Percentiles rank a stretch among this genome's conserved stretches.
Conservation (phyloP, 352 stramenopile species). For the Pythium monospermum region DNA sequence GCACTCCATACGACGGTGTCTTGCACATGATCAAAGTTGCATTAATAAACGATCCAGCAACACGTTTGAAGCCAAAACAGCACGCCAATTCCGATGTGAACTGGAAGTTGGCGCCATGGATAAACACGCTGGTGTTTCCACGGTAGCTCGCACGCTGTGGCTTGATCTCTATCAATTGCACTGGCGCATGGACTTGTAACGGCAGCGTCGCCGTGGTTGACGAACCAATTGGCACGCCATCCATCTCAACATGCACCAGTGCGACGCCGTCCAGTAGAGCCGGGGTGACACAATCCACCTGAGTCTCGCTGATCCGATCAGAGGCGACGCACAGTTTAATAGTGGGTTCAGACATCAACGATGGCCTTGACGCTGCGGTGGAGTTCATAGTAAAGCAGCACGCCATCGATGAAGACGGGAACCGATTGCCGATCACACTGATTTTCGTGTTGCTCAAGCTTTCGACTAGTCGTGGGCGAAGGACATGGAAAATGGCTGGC, state of each 20-base stretch:
- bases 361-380: neutral
- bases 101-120: conserved; percentile 48
- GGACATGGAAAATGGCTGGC: conserved; percentile 24
- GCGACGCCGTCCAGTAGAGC: conserved; percentile 7
- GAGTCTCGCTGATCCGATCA: conserved; percentile 14
- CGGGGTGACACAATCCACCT: conserved; percentile 23
- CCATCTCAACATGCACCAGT: conserved; percentile 16
- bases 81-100: conserved; percentile 52
- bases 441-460: conserved; percentile 25
- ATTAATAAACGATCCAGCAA: conserved; percentile 64
- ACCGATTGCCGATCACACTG: conserved; percentile 39
- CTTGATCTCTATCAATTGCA: conserved; percentile 17
- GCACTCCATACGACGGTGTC: conserved; percentile 30
- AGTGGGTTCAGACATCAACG: neutral
- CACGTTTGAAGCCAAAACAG: conserved; percentile 47
- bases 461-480: conserved; percentile 44
- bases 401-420: conserved; percentile 30
- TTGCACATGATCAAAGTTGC: conserved; percentile 47
- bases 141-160: conserved; percentile 24
- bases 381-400: conserved; percentile 57
- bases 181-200: conserved; percentile 12
- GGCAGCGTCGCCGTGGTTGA: neutral
- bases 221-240: conserved; percentile 10
- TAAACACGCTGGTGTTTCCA: conserved; percentile 36
- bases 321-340: conserved; percentile 2